Conservation (phyloP, 805 yeast species). For the Schwanniomyces vanrijiae region DNA sequence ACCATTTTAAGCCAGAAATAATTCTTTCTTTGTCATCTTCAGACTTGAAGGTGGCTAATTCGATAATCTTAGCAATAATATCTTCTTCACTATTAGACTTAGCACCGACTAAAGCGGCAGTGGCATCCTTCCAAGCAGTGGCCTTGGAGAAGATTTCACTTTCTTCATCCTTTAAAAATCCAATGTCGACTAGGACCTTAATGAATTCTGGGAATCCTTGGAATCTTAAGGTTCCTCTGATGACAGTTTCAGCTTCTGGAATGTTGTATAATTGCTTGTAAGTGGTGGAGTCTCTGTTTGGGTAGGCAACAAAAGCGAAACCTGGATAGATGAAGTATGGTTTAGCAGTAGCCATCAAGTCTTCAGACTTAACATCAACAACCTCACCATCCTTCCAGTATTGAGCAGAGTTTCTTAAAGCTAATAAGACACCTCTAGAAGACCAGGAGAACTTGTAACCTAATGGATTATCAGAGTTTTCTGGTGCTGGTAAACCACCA, state of each 20-base stretch:
- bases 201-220: slow-evolving; percentile 99
- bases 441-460: slow-evolving; percentile 99
- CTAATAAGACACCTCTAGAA: slow-evolving; percentile 94
- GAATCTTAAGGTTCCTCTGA: slow-evolving; percentile 96
- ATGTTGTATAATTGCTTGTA: slow-evolving; percentile 89
- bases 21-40: slow-evolving; percentile 84
- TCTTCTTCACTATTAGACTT: slow-evolving; percentile 68
- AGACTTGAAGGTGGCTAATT: slow-evolving; percentile 77
- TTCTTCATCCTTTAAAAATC: slow-evolving; percentile 81
- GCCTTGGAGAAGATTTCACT: slow-evolving; percentile 54
- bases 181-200: slow-evolving; percentile 91
- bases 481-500: slow-evolving; percentile 99
- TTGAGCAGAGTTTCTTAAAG: slow-evolving; percentile 89
- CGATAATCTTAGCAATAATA: slow-evolving; percentile 70
- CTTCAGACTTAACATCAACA: slow-evolving; percentile 80
- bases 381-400: slow-evolving; percentile 85
- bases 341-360: slow-evolving; percentile 90
- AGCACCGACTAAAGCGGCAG: slow-evolving; percentile 74
- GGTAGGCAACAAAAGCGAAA: slow-evolving; percentile 90
- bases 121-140: slow-evolving; percentile 86
- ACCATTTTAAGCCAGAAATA: slow-evolving; percentile 87
- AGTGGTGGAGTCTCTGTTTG: slow-evolving; percentile 96
- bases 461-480: slow-evolving; percentile 94
- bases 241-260: slow-evolving; percentile 96
- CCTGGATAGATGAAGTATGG: slow-evolving; percentile 97